Percentiles rank a stretch among this genome's conserved stretches.
Evolutionary conservation across 257 asterid genomes (phyloP).

Genomic region (Ocimum tenuiflorum): DNA sequence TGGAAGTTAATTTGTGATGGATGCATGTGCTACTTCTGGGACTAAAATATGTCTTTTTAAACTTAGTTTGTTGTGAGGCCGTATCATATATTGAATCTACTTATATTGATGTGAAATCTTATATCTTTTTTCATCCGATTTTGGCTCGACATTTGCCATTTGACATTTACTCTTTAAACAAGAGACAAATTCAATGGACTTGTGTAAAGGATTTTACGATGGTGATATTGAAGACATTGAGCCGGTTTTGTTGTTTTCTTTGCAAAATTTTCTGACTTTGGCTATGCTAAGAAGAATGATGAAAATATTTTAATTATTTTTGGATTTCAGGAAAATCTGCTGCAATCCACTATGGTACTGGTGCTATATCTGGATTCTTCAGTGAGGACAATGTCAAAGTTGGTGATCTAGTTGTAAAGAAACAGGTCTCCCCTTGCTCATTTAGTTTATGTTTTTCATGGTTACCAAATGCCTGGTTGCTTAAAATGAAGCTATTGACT

Average conservation of each 20-base stretch:
- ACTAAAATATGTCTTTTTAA: neutral
- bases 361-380: slow-evolving; percentile 88
- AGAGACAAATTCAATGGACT: neutral
- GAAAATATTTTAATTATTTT: neutral
- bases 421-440: slow-evolving; percentile 40
- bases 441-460: neutral
- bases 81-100: too few species aligned
- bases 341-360: slow-evolving; percentile 86
- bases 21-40: neutral
- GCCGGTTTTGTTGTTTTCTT: neutral
- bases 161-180: neutral
- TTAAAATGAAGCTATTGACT: neutral
- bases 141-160: neutral
- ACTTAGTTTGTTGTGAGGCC: neutral
- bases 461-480: neutral
- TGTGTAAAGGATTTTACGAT: neutral
- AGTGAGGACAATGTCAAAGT: slow-evolving; percentile 72
- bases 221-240: neutral
- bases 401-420: slow-evolving; percentile 70
- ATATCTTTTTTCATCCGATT: too few species aligned
- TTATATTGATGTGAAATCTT: too few species aligned
- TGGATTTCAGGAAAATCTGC: slow-evolving; percentile 63
- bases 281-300: neutral
- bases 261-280: neutral
- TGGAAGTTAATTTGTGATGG: neutral